Conservation (phyloP, 164 flowering plant genomes). For the Cinnamomum chago region DNA sequence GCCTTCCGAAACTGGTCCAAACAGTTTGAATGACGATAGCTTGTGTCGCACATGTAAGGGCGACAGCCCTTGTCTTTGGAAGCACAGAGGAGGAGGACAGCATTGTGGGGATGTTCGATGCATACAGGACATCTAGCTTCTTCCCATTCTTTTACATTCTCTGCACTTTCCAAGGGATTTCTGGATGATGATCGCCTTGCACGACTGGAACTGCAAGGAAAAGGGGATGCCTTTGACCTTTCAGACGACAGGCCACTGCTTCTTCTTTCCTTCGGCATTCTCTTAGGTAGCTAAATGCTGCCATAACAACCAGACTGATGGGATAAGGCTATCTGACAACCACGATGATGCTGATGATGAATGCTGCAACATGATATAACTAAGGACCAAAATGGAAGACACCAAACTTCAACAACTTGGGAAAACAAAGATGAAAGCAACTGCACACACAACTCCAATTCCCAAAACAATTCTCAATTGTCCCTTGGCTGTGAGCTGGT, state of each 20-base stretch:
- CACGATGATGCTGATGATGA: too few species aligned
- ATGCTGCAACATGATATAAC: too few species aligned
- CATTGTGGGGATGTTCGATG: constrained; percentile 96
- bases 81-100: constrained; percentile 70
- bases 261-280: constrained; percentile 72
- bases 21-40: constrained; percentile 86
- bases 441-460: too few species aligned
- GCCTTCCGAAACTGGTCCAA: constrained; percentile 73
- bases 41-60: constrained; percentile 93
- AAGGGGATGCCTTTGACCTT: constrained; percentile 54
- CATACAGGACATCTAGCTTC: constrained; percentile 89
- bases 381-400: too few species aligned
- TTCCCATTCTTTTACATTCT: constrained; percentile 71
- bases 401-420: too few species aligned
- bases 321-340: too few species aligned
- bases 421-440: too few species aligned
- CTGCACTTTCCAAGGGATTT: constrained; percentile 23
- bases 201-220: constrained; percentile 48
- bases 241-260: constrained; percentile 42
- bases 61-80: constrained; percentile 83
- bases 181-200: constrained; percentile 28
- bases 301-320: neutral
- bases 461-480: too few species aligned
- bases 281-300: neutral
- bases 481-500: too few species aligned